Percentiles rank a stretch among this genome's conserved stretches.
Conservation (phyloP, 2,329 filamentous ascomycete genomes). For the Cryoendolithus antarcticus region DNA sequence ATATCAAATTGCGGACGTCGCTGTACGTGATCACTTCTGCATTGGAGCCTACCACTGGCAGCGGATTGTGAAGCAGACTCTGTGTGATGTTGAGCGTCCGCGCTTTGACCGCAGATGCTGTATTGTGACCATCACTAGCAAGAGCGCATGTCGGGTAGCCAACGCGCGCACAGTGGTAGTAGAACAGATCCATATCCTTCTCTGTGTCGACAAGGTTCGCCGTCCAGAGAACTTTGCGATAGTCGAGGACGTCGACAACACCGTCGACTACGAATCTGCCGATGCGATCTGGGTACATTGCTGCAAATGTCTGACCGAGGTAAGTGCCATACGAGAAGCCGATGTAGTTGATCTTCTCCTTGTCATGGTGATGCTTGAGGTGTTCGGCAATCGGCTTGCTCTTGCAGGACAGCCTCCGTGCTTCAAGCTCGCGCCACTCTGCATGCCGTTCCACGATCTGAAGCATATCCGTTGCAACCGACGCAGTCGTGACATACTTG, state of each 20-base stretch:
- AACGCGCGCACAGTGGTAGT: slow-evolving; percentile 30
- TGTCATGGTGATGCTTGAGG: slow-evolving; percentile 14
- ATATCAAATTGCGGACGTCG: slow-evolving; percentile 26
- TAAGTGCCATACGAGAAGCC: slow-evolving; percentile 39
- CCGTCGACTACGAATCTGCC: slow-evolving; percentile 33
- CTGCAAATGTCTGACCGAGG: slow-evolving; percentile 29
- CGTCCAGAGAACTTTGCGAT: slow-evolving; percentile 23
- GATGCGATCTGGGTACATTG: slow-evolving; percentile 28
- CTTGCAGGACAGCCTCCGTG: slow-evolving; percentile 2
- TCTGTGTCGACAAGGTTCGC: slow-evolving; percentile 33
- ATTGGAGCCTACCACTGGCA: slow-evolving; percentile 23
- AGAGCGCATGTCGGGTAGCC: slow-evolving; percentile 30
- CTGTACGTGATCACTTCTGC: slow-evolving; percentile 29
- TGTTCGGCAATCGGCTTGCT: neutral
- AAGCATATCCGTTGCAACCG: slow-evolving; percentile 38
- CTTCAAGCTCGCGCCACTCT: slow-evolving; percentile 19
- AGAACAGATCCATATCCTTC: slow-evolving; percentile 31
- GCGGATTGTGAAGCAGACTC: slow-evolving; percentile 29
- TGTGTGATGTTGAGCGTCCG: slow-evolving; percentile 22
- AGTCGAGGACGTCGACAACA: slow-evolving; percentile 31
- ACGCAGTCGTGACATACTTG: slow-evolving; percentile 34
- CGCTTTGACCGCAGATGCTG: slow-evolving; percentile 24
- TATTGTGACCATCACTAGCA: slow-evolving; percentile 18
- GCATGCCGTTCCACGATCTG: slow-evolving; percentile 33
- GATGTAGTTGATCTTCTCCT: slow-evolving; percentile 24